Evolutionary conservation across 2,329 filamentous ascomycete species (phyloP).

Genomic region (Nothophaeocryptopus gaeumannii): DNA sequence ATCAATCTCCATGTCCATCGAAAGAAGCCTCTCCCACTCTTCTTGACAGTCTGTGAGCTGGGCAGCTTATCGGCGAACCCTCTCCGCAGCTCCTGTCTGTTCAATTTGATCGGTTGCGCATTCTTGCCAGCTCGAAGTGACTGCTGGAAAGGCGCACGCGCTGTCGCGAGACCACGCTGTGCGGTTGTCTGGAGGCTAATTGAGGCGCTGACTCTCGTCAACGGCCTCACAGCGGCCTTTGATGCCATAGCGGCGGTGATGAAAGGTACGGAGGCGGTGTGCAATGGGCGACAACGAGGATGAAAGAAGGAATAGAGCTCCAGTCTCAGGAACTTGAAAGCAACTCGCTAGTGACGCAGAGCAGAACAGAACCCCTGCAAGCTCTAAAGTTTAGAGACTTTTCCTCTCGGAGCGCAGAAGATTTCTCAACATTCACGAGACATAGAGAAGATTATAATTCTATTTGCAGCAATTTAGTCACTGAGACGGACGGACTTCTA

Average conservation of each 20-base stretch:
- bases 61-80: slow-evolving; percentile 34
- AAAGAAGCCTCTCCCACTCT: slow-evolving; percentile 64
- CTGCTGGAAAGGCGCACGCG: slow-evolving; percentile 21
- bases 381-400: too few relatives aligned
- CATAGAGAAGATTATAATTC: too few relatives aligned
- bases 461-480: too few relatives aligned
- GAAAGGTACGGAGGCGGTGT: slow-evolving; percentile 2
- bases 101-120: slow-evolving; percentile 6
- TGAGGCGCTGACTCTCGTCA: slow-evolving; percentile 27
- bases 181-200: slow-evolving; percentile 23
- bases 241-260: slow-evolving; percentile 26
- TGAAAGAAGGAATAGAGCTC: not conserved
- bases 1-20: slow-evolving; percentile 80
- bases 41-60: slow-evolving; percentile 39
- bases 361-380: too few relatives aligned
- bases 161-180: slow-evolving; percentile 25
- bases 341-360: too few relatives aligned
- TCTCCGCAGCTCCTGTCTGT: slow-evolving; percentile 24
- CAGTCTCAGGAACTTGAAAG: too few relatives aligned
- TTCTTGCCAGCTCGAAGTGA: slow-evolving; percentile 18
- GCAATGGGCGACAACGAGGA: not conserved
- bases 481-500: too few relatives aligned
- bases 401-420: not conserved
- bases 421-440: too few relatives aligned
- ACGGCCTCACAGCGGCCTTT: slow-evolving; percentile 25